Evolutionary conservation across 352 stramenopile species (phyloP), one percentile per base, ranked within the genome.

Genomic region (Aphanomyces stellatus): DNA sequence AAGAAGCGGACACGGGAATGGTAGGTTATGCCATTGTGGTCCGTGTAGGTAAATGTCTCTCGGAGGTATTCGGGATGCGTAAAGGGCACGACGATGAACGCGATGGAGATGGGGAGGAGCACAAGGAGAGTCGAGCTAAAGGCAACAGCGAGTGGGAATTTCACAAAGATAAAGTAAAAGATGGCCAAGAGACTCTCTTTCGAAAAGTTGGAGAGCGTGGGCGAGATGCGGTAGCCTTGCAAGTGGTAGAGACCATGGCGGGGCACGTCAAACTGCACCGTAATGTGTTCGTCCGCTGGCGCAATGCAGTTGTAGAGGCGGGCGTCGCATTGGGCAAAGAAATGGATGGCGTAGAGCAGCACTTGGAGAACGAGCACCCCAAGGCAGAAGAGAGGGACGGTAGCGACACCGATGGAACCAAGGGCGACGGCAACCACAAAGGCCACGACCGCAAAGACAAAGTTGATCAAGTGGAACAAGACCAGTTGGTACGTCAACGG

Each of bases 401-500:
- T 73, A 19, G 74, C 69, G 22, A 85, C 66, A 25, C 79, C 77
- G 35, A 88, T 66, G 17, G 71, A 76, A 8, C 82, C 51, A 17
- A 76, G 80, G 11, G 72, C 74, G n/a, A 85, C 30, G 25, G 88
- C 71, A 15, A 88, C 63, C 35, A 76, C 71, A 51, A 90, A 92
- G 40, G 73, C 77, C 0, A 70, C 56, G 17, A 71, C 69, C 5
- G 77, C 83, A 17, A 92, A 73, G 4, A 77, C 22, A 27, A 77
- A 75, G 70, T 92, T 92, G 25, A 90, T 70, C 22, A 77, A 41
- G 51, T 90, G 80, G 73, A 88, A 92, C n/a, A 63, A 48, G n/a
- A 63, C 17, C 17, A 63, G 55, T n/a, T 63, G n/a, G 27, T 42
- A 63, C 24, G 55, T 63, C 55, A 49, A 34, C 11, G 35, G 41